Evolutionary conservation across 2,329 filamentous ascomycete genomes (phyloP).

Genomic region (Bisporella sp.): DNA sequence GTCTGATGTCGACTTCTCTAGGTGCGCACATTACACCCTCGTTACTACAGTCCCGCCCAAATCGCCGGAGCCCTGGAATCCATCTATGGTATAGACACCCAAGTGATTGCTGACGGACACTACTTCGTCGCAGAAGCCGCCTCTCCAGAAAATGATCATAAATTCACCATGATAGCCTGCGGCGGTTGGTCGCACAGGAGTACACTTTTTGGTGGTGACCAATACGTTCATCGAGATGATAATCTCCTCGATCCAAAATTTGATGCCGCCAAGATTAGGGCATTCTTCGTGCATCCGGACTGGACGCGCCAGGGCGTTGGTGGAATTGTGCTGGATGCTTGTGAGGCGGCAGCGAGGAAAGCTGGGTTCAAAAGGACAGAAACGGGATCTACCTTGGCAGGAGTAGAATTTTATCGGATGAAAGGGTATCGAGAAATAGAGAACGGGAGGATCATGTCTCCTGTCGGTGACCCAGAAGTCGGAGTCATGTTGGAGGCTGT

Average conservation of each 20-base stretch:
- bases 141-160: background rate
- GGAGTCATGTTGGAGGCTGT: slow-evolving; percentile 10
- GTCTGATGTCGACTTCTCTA: too few species aligned
- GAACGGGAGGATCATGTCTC: background rate
- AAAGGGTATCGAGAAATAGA: slow-evolving; percentile 6
- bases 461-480: slow-evolving; percentile 6
- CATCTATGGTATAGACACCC: slow-evolving; percentile 12
- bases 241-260: slow-evolving; percentile 5
- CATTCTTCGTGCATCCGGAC: slow-evolving; percentile 13
- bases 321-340: slow-evolving; percentile 5
- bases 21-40: slow-evolving; percentile 8
- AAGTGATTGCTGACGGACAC: slow-evolving; percentile 10
- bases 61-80: slow-evolving; percentile 9
- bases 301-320: slow-evolving; percentile 8
- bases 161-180: slow-evolving; percentile 3
- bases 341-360: slow-evolving; percentile 8
- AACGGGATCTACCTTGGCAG: slow-evolving; percentile 11
- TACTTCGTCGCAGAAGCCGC: slow-evolving; percentile 9
- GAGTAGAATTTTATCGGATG: slow-evolving; percentile 11
- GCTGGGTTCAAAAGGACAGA: slow-evolving; percentile 11
- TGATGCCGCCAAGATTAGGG: slow-evolving; percentile 13
- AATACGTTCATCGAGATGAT: slow-evolving; percentile 8
- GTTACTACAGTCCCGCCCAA: slow-evolving; percentile 6
- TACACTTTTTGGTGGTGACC: slow-evolving; percentile 14
- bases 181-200: slow-evolving; percentile 13